Percentiles rank a stretch among this genome's conserved stretches.
Conservation (phyloP, 331 rosid genomes). For the Malus hybrid region DNA sequence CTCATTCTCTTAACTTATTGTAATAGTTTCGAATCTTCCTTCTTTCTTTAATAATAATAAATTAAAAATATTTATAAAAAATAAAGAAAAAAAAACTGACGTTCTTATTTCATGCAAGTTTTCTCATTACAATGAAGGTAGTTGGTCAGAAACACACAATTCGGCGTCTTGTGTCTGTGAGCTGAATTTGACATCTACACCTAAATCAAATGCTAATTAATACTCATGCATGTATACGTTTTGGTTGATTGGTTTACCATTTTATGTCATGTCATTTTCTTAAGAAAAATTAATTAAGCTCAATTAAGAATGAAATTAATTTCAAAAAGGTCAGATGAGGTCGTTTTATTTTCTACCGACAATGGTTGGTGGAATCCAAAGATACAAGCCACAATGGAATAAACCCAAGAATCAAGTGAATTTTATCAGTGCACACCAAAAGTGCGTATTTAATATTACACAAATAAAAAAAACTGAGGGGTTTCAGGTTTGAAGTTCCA, state of each 20-base stretch:
- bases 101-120: too few relatives aligned
- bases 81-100: too few relatives aligned
- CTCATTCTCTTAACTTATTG: rapidly evolving
- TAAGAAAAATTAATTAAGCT: not conserved
- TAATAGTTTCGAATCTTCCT: too few relatives aligned
- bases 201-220: not conserved
- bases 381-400: not conserved
- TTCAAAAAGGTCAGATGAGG: not conserved
- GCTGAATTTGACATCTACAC: not conserved
- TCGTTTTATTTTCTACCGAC: not conserved
- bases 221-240: not conserved
- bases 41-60: too few relatives aligned
- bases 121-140: not conserved
- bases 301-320: not conserved
- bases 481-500: too few relatives aligned
- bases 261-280: not conserved
- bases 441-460: too few relatives aligned
- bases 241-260: not conserved
- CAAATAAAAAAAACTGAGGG: too few relatives aligned
- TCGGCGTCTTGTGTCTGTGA: too few relatives aligned
- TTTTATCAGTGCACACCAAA: too few relatives aligned
- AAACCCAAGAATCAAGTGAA: not conserved
- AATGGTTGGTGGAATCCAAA: not conserved
- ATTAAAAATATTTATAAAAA: too few relatives aligned
- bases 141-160: not conserved